Evolutionary conservation across 495 filamentous ascomycete species (phyloP).

Genomic region (Aspergillus homomorphus): DNA sequence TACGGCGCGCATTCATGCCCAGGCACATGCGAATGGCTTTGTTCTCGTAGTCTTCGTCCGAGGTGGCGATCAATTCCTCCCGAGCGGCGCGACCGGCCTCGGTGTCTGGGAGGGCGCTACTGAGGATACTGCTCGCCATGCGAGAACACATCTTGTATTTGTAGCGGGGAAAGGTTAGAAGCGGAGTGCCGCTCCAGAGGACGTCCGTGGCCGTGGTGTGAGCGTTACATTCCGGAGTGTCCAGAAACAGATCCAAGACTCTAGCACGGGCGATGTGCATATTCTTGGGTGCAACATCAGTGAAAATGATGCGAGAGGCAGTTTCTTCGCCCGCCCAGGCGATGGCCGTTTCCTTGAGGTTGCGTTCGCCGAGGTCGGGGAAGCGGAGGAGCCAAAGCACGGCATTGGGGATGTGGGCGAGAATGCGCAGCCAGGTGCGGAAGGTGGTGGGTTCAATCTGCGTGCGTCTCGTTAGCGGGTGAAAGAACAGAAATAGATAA

Average conservation of each 20-base stretch:
- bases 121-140: constrained; percentile 93
- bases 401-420: constrained; percentile 80
- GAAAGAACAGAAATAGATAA: background rate
- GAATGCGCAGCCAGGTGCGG: constrained; percentile 92
- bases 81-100: constrained; percentile 65
- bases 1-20: constrained; percentile 59
- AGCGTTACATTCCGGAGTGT: constrained; percentile 97
- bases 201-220: constrained; percentile 98
- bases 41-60: constrained; percentile 79
- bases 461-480: constrained; percentile 31
- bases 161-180: constrained; percentile 92
- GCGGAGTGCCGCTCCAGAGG: constrained; percentile 90
- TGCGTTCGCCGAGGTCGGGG: constrained; percentile 85
- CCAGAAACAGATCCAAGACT: constrained; percentile 90
- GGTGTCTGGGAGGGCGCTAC: constrained; percentile 75
- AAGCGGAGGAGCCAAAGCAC: constrained; percentile 96
- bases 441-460: constrained; percentile 98
- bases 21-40: constrained; percentile 72
- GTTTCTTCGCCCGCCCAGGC: constrained; percentile 84
- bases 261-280: constrained; percentile 91
- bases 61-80: constrained; percentile 69
- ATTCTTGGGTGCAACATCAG: constrained; percentile 93
- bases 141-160: constrained; percentile 98
- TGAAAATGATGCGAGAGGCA: constrained; percentile 91
- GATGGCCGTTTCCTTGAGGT: constrained; percentile 74